Conservation (phyloP, 2,329 filamentous ascomycete species). For the Aureobasidium subglaciale region DNA sequence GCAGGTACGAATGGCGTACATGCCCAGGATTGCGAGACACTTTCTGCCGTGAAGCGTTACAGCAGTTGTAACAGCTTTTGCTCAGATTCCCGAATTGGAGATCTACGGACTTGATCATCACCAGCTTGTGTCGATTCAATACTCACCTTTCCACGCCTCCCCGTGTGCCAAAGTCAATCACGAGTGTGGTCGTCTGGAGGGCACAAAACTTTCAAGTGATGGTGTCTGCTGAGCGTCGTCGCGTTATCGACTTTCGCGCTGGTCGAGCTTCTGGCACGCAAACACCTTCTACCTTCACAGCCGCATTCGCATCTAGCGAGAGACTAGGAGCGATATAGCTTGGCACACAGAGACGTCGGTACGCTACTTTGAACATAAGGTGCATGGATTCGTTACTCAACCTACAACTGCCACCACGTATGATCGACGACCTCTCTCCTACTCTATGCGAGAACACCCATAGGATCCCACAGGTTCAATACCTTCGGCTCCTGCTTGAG, state of each 20-base stretch:
- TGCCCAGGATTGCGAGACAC: neutral
- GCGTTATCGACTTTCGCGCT: too few species aligned
- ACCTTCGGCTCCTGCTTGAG: constrained; percentile 63
- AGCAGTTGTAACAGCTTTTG: constrained; percentile 2
- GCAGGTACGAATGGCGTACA: neutral
- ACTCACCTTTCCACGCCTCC: too few species aligned
- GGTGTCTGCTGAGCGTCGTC: too few species aligned
- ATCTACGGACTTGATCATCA: neutral
- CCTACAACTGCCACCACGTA: neutral
- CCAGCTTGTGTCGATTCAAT: neutral
- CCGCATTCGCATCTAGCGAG: too few species aligned
- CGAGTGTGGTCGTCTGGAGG: neutral
- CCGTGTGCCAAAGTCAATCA: neutral
- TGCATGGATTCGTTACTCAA: neutral
- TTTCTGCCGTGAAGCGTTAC: neutral
- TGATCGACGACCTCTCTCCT: neutral
- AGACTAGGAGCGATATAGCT: too few species aligned
- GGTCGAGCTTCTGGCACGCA: too few species aligned
- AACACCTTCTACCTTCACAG: too few species aligned
- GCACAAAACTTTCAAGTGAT: too few species aligned
- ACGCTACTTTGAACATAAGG: neutral
- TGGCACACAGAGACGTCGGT: too few species aligned
- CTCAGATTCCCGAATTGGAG: neutral
- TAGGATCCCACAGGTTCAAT: constrained; percentile 48
- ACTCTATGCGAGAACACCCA: constrained; percentile 24